Evolutionary conservation across 352 stramenopile species (phyloP), one percentile per base, ranked within the genome.

Genomic region (Plasmopara viticola): DNA sequence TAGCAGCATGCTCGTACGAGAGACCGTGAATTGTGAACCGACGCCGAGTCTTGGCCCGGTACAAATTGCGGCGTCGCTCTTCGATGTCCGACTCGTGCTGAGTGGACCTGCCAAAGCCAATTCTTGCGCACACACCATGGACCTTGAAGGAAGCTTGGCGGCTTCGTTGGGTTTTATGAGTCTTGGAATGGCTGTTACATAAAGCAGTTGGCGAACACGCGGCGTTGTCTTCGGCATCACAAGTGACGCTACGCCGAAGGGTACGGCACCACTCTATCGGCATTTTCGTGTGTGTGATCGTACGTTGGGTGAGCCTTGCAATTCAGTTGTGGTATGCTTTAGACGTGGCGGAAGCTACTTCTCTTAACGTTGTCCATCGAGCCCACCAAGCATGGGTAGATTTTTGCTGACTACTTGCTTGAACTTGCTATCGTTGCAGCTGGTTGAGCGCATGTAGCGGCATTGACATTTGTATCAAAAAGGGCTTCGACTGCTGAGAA

Each of bases 331-430:
- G 35, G 6, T 12, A 41, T 12, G 5, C 14, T 5, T 6, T n/a
- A n/a, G 14, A n/a, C 12, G 14, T 41, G 14, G 6, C 48, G 65
- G 68, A 14, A 76, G 65, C 25, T 60, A 86, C 51, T 61, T 87
- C 44, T 87, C 81, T 48, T 55, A 86, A 58, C 72, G 87, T 55
- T 76, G 76, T 45, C 87, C 37, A 74, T 72, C 1, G 76, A 90
- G 58, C 72, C 86, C 70, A 66, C 64, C 35, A n/a, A 41, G 35
- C 35, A n/a, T 41, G 6, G 6, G 14, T 15, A 41, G 35, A 12
- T 41, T 41, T 41, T 41, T 12, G 35, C 35, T 41, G 35, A n/a
- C 35, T 6, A 41, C 14, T n/a, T 41, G 35, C 14, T 41, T 41
- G 10, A 17, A 41, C 10, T 15, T 17, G 35, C 14, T 41, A n/a